phyloP scores from a whole-genome alignment of 2,329 filamentous ascomycete genomes.

The Colletotrichum abscissum region DNA sequence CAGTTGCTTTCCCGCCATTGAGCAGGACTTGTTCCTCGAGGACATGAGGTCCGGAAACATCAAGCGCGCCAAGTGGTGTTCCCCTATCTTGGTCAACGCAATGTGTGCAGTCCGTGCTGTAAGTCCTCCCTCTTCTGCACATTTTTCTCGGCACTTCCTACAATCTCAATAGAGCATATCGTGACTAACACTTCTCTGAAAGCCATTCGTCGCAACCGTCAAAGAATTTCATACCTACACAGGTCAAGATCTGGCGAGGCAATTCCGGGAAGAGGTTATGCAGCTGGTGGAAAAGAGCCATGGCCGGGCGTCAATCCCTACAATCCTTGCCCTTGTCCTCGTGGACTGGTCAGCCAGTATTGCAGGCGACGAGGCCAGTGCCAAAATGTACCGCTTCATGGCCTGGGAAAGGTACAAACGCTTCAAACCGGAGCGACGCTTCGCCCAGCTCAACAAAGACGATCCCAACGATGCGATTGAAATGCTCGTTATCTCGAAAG shows the following conservation, averaged over 20 bases:
- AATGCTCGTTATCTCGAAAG: slow-evolving; percentile 17
- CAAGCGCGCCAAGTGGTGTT: slow-evolving; percentile 41
- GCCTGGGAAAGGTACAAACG: slow-evolving; percentile 33
- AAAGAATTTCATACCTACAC: slow-evolving; percentile 27
- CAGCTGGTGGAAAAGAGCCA: slow-evolving; percentile 32
- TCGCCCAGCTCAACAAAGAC: slow-evolving; percentile 8
- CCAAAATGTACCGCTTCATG: slow-evolving; percentile 34
- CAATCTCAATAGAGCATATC: not conserved
- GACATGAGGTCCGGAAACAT: slow-evolving; percentile 40
- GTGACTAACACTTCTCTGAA: slow-evolving; percentile 1
- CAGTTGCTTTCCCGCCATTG: slow-evolving; percentile 41
- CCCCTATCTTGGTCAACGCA: slow-evolving; percentile 46
- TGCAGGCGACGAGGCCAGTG: slow-evolving; percentile 24
- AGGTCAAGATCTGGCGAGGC: slow-evolving; percentile 14
- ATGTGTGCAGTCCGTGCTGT: slow-evolving; percentile 46
- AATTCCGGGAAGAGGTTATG: slow-evolving; percentile 26
- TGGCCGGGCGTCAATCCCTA: slow-evolving; percentile 26
- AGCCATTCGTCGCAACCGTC: slow-evolving; percentile 29
- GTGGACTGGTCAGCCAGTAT: slow-evolving; percentile 24
- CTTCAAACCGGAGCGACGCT: slow-evolving; percentile 15
- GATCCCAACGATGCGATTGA: slow-evolving; percentile 5
- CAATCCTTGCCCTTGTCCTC: slow-evolving; percentile 21
- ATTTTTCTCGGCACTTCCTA: not conserved
- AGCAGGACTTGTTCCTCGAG: slow-evolving; percentile 40
- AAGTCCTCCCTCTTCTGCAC: slow-evolving; percentile 4